Evolutionary conservation across 441 rosid genomes (phyloP), one percentile per base, ranked within the genome.

Genomic region (Populus hybrid): DNA sequence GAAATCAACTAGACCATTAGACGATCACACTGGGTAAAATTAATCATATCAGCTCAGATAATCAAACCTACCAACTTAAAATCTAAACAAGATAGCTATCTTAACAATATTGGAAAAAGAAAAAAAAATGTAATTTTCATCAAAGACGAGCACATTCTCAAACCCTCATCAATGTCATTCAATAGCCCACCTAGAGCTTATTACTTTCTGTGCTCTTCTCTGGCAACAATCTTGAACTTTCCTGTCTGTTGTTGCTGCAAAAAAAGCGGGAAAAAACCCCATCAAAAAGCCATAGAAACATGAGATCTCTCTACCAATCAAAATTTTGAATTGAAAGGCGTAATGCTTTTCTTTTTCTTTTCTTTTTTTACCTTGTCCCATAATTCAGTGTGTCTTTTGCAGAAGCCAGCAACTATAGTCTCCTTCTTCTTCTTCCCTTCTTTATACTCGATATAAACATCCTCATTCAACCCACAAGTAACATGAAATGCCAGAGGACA

Each of bases 221-320:
- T 88, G 3, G 96, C 42, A 93, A 46, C 99, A 77, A 93, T 95
- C 96, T 85, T 95, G 94, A 89, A 93, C 85, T 91, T 95, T 23
- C 98, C 99, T 36, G 96, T 92, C 73, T 80, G 86, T 78, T 91
- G 93, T 88, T 92, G 98, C 98, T 95, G 94, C 84, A 72, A 73
- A 9, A 61, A 69, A 21, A 24, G 1, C 24, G 73, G 26, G 23
- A 10, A 8, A 21, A 65, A 26, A 14, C 24, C 3, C 0, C 18
- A 14, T 50, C 57, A 50, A 14, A 50, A 50, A 50, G 57, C 57
- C 20, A 5, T 50, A 50, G 57, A 50, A 50, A 14, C 0, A 50
- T 5, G 20, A 50, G 57, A 50, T 46, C 20, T 12, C 57, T 46
- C 6, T 21, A 46, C 12, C 21, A 10, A 10, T 2, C 35, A 16